phyloP scores from a whole-genome alignment of 352 stramenopile species.

The Phytophthora rubi region DNA sequence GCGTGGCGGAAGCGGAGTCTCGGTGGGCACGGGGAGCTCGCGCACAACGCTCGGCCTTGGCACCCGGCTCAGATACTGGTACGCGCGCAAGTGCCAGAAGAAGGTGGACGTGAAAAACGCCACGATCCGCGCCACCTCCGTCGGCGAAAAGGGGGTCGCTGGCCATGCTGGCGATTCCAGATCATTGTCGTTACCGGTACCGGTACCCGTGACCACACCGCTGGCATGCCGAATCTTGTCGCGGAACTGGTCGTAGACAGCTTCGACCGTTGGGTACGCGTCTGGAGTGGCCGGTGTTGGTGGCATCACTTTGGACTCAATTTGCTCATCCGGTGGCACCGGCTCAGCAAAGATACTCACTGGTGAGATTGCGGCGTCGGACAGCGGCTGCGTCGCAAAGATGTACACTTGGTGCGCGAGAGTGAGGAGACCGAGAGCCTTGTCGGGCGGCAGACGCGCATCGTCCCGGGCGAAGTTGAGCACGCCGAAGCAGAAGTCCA shows the following conservation, averaged over 20 bases:
- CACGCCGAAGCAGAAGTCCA: conserved; percentile 74
- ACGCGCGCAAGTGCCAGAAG: conserved; percentile 68
- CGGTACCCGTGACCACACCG: conserved; percentile 6
- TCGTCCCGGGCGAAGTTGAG: conserved; percentile 70
- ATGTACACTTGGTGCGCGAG: conserved; percentile 62
- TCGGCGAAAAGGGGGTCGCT: conserved; percentile 29
- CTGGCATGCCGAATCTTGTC: conserved; percentile 34
- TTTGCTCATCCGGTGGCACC: conserved; percentile 12
- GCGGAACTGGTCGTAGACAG: conserved; percentile 51
- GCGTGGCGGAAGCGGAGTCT: conserved; percentile 53
- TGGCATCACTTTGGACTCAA: background rate
- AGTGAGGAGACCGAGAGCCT: conserved; percentile 51
- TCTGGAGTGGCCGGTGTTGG: background rate
- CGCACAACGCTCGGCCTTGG: conserved; percentile 38
- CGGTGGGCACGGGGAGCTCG: conserved; percentile 42
- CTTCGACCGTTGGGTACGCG: conserved; percentile 36
- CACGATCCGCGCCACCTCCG: conserved; percentile 66
- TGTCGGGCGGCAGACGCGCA: conserved; percentile 36
- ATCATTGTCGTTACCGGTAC: background rate
- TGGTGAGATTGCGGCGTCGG: conserved; percentile 10
- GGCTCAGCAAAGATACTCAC: conserved; percentile 9
- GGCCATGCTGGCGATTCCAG: background rate
- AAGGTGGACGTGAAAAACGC: conserved; percentile 74
- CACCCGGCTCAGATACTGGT: conserved; percentile 54
- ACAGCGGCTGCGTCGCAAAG: conserved; percentile 45